Conservation (phyloP, 495 filamentous ascomycete genomes). For the Talaromyces trachyspermus region DNA sequence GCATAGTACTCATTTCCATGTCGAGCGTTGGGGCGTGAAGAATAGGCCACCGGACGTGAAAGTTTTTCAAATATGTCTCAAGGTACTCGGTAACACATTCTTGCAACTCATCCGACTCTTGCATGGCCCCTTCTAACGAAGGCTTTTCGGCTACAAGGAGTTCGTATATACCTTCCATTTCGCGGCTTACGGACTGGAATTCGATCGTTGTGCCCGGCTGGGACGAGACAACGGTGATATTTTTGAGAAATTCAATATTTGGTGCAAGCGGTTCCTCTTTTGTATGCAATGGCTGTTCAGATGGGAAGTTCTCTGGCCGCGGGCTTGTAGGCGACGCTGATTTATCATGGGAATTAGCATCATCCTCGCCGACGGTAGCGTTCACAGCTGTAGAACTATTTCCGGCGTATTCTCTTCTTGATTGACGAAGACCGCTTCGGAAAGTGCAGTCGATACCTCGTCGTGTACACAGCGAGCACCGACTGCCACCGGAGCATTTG, state of each 20-base stretch:
- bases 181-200: background rate
- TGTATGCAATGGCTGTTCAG: background rate
- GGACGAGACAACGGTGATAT: background rate
- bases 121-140: background rate
- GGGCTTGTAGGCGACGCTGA: background rate
- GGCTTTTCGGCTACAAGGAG: background rate
- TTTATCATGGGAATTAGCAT: background rate
- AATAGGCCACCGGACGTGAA: conserved; percentile 3
- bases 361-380: background rate
- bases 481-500: background rate
- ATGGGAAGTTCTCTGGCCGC: background rate
- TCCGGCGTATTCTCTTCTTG: background rate
- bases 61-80: background rate
- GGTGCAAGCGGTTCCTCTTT: background rate
- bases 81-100: background rate
- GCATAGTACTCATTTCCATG: background rate
- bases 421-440: background rate
- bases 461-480: background rate
- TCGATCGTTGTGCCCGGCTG: background rate
- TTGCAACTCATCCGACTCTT: background rate
- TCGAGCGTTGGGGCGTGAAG: background rate
- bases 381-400: background rate
- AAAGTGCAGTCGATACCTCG: background rate
- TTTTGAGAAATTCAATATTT: conserved; percentile 1
- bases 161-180: background rate